phyloP scores from a whole-genome alignment of 352 stramenopile genomes.

The Lagenidium sp. region DNA sequence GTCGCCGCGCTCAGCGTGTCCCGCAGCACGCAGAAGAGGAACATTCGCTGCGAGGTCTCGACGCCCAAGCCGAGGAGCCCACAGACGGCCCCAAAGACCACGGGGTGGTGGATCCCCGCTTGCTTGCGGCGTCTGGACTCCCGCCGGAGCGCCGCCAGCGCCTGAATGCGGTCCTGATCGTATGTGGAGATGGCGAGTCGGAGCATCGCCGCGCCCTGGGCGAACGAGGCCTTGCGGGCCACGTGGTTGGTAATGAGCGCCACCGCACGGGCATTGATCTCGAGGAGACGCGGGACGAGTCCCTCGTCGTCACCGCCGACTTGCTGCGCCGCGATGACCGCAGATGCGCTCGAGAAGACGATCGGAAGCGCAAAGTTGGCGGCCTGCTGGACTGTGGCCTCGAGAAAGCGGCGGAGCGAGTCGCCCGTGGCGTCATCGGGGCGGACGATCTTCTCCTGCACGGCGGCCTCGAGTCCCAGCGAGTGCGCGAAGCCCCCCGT shows the following conservation, averaged over 20 bases:
- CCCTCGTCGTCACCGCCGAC: neutral
- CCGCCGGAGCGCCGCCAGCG: conserved; percentile 32
- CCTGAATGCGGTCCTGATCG: conserved; percentile 10
- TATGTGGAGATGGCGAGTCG: conserved; percentile 59
- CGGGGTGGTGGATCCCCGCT: conserved; percentile 45
- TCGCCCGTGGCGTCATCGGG: conserved; percentile 7
- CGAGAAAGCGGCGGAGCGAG: conserved; percentile 50
- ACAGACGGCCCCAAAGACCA: conserved; percentile 63
- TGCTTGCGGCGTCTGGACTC: conserved; percentile 39
- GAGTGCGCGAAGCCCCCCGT: conserved; percentile 81
- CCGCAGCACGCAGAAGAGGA: conserved; percentile 65
- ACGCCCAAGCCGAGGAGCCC: conserved; percentile 33
- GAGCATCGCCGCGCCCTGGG: conserved; percentile 58
- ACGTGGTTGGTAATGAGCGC: conserved; percentile 78
- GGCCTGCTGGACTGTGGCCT: conserved; percentile 52
- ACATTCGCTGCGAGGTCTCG: conserved; percentile 58
- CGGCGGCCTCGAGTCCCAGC: conserved; percentile 60
- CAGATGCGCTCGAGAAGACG: conserved; percentile 37
- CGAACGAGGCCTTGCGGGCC: conserved; percentile 62
- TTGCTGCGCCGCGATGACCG: neutral
- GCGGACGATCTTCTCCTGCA: conserved; percentile 55
- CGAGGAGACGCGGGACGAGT: conserved; percentile 33
- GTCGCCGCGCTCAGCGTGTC: conserved; percentile 72
- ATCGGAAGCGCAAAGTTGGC: conserved; percentile 69
- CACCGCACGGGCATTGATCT: conserved; percentile 34